These are phyloP conservation scores for Capronia americana DNA, from an alignment of 2,329 filamentous ascomycete species.

Conservation along the genomic window DNA sequence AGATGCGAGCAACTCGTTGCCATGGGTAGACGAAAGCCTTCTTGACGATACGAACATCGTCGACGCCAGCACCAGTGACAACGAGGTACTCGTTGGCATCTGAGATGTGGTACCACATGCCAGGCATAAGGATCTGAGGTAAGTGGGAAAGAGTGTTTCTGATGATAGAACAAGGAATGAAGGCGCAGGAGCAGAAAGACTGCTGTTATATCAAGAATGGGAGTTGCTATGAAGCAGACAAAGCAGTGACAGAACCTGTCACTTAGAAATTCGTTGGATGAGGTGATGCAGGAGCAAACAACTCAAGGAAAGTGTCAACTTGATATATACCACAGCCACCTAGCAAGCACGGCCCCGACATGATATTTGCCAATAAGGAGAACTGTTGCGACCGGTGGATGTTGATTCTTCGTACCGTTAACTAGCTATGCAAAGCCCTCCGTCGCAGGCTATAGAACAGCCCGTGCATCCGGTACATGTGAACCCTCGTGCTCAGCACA, in stretches of 20 bases:
- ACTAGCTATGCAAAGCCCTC: neutral
- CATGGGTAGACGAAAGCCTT: slow-evolving; percentile 75
- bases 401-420: neutral
- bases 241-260: slow-evolving; percentile 1
- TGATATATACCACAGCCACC: neutral
- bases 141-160: neutral
- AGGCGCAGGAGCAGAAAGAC: neutral
- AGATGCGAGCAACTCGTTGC: slow-evolving; percentile 61
- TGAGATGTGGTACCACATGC: slow-evolving; percentile 69
- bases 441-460: neutral
- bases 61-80: slow-evolving; percentile 79
- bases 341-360: neutral
- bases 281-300: slow-evolving; percentile 3
- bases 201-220: neutral
- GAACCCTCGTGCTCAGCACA: neutral
- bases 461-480: neutral
- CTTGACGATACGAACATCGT: slow-evolving; percentile 78
- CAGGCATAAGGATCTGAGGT: slow-evolving; percentile 2
- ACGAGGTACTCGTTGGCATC: slow-evolving; percentile 84
- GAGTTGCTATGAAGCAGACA: neutral
- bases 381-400: neutral
- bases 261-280: neutral
- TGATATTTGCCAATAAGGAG: neutral
- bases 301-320: neutral
- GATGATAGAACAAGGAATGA: neutral